Evolutionary conservation across 371 early-diverging fungal species (phyloP), one percentile per base, ranked within the genome.

Genomic region (Dichotomocladium elegans): DNA sequence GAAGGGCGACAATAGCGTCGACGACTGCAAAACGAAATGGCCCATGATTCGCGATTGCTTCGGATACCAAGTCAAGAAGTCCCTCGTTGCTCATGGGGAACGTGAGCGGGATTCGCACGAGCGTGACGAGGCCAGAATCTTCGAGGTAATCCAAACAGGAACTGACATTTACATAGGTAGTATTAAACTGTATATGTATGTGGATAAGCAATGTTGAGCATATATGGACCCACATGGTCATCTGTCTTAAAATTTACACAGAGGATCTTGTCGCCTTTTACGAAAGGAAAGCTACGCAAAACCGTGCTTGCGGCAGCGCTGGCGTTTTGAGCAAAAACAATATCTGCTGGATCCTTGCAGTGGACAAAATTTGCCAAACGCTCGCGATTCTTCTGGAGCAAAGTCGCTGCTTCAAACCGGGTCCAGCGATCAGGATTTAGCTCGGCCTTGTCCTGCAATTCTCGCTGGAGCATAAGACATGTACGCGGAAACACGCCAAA

Each of bases 1-100:
- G 84, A 1, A 63, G 58, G 1, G 83, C 80, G 4, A 67, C 66
- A 31, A 83, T 81, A 47, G 79, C 81, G 58, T 86, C 86, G 28
- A 83, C 60, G n/a, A 85, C 45, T 5, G 79, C 79, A 24, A 81
- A 22, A 15, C 72, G 70, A 53, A 81, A 76, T 9, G 57, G 56
- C 6, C 47, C 51, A 34, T 67, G 51, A 4, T 47, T n/a, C 5
- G 28, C 46, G 1, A 72, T 57, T 0, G 61, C 53, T n/a, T 60
- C 42, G 17, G 60, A 57, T 4, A 63, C 41, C 2, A 61, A 60
- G 21, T 62, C 64, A 3, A 75, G 51, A 7, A 66, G 45, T 10
- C 60, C 60, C 10, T 63, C 29, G 24, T 77, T 70, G 7, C 58
- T 57, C 19, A 73, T 28, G 1, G 74, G 63, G 22, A 69, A 58